Base-by-base conservation (phyloP, 805 yeast species). In the Saccharomycopsis fodiens region DNA sequence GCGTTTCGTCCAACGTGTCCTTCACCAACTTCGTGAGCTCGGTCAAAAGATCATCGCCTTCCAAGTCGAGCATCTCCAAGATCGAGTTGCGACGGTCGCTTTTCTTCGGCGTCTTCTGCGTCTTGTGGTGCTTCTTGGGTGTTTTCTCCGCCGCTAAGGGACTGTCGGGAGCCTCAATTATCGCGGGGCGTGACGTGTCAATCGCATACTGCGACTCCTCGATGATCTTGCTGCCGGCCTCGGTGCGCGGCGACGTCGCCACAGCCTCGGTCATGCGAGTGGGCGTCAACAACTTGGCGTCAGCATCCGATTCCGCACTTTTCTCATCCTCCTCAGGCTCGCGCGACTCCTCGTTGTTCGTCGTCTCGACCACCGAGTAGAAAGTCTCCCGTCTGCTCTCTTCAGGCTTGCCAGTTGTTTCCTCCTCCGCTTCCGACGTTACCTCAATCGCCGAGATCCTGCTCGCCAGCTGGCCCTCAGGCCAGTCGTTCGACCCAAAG, bases 231-330 rank as follows among this genome's bases (percentile, higher is more conserved):
- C 50, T 46, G 21, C 46, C 43, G 40, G 63, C 66, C 35, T 60
- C 66, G 19, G 60, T 57, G 4, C 51, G 48, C 19, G 65, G 65
- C 35, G 60, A 56, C 4, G 52, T 45, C 3, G 66, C 61, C 21
- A 55, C 55, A 3, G 66, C 57, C 43, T 63, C 62, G 5, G 65
- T 60, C 3, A 56, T 42, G 12, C 65, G 54, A 4, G 57, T 47
- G 6, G 66, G 67, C 0, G 64, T 60, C 7, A 29, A 13, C 16
- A 20, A 36, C 21, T 17, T 22, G 6, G 3, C 8, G 21, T 45
- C 27, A 2, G 16, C 35, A 12, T 3, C 25, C 12, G 12, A 13
- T 6, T 32, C 41, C 15, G 20, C 10, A n/a, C n/a, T n/a, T 8
- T 22, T 36, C 12, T 12, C 32, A 29, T 29, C 32, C 12, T 29